phyloP scores from a whole-genome alignment of 306 rosid genomes.

The Albizia julibrissin region DNA sequence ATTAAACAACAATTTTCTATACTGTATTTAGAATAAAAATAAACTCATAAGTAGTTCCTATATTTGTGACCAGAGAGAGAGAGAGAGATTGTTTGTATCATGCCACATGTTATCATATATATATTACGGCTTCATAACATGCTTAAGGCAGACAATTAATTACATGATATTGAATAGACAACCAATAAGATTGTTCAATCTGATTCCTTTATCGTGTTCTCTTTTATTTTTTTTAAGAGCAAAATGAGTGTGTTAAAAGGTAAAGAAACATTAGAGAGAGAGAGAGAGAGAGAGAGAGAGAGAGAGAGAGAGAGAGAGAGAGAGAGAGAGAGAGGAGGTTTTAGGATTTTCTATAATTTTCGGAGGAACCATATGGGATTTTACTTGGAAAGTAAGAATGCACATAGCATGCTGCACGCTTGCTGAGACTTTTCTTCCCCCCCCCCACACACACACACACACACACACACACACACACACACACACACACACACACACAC shows the following conservation, averaged over 20 bases:
- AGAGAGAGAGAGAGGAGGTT: neutral
- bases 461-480: no score
- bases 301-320: neutral
- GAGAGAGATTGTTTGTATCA: neutral
- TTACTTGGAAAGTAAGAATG: neutral
- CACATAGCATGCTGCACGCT: slow-evolving; percentile 18
- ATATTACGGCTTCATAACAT: slow-evolving; percentile 42
- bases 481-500: no score
- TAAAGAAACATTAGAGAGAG: neutral
- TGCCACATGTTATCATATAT: neutral
- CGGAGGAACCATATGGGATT: neutral
- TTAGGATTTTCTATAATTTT: neutral
- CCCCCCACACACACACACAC: no score
- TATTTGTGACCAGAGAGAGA: no score
- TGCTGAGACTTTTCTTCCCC: neutral
- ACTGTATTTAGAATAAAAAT: no score
- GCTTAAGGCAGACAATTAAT: slow-evolving; percentile 39
- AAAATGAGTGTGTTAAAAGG: neutral
- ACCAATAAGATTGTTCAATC: neutral
- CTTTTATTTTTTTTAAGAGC: neutral
- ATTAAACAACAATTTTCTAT: no score
- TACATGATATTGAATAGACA: slow-evolving; percentile 20
- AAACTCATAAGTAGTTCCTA: no score
- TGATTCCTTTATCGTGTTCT: neutral
- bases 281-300: neutral